Conservation (phyloP, 2,329 filamentous ascomycete genomes). For the Aspergillus transmontanensis region DNA sequence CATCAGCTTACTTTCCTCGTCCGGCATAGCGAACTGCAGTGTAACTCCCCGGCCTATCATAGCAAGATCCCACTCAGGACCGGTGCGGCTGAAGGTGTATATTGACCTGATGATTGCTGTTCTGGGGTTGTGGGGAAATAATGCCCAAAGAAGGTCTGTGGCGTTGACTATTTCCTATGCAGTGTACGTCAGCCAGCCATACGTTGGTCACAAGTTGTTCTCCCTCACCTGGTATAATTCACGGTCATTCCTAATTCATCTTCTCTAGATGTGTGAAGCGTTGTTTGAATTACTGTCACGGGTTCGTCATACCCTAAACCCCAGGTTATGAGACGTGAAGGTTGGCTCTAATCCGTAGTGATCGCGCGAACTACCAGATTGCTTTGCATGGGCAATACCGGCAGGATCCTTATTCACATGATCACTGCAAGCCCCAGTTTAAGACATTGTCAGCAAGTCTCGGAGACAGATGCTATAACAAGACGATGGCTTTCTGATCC, state of each 20-base stretch:
- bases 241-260: neutral
- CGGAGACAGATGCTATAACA: neutral
- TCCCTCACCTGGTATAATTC: neutral
- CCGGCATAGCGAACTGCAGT: neutral
- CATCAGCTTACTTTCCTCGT: neutral
- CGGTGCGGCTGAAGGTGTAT: neutral
- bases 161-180: neutral
- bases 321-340: neutral
- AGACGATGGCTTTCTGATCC: neutral
- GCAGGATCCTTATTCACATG: neutral
- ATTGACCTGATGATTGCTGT: neutral
- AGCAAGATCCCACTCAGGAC: neutral
- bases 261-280: neutral
- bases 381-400: neutral
- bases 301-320: too few relatives aligned
- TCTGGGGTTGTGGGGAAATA: neutral
- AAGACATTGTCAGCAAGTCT: neutral
- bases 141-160: neutral
- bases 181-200: neutral
- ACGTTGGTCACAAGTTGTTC: neutral
- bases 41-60: neutral
- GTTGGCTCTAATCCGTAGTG: neutral
- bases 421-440: neutral
- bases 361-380: neutral
- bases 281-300: neutral